Evolutionary conservation across 106 monocot genomes (phyloP).

Genomic region (Allium fistulosum): DNA sequence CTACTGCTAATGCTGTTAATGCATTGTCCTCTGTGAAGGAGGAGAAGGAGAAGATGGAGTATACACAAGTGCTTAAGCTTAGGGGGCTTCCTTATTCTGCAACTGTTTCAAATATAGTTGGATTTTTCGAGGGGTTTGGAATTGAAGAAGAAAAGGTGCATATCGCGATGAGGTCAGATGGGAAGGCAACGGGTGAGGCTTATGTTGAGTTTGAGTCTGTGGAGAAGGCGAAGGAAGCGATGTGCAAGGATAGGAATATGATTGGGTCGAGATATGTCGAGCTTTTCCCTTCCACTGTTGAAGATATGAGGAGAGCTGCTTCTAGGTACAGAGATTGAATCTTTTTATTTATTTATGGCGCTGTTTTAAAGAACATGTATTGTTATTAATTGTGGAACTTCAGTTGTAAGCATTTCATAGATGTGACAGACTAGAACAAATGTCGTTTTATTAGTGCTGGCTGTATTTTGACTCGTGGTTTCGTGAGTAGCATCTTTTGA

Average conservation of each 20-base stretch:
- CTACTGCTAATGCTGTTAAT: not conserved
- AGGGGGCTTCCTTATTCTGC: conserved; percentile 86
- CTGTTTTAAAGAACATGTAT: too few relatives aligned
- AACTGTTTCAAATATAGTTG: conserved; percentile 48
- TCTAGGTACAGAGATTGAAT: conserved; percentile 16
- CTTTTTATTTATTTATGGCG: not conserved
- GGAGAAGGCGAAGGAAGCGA: conserved; percentile 67
- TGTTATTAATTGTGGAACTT: too few relatives aligned
- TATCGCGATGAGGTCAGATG: conserved; percentile 53
- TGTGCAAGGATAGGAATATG: conserved; percentile 86
- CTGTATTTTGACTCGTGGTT: too few relatives aligned
- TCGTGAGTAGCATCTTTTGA: too few relatives aligned
- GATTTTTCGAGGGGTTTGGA: conserved; percentile 67
- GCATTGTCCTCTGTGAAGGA: conserved; percentile 4
- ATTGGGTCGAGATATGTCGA: conserved; percentile 92
- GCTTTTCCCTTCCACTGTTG: conserved; percentile 71
- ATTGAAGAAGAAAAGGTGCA: conserved; percentile 54
- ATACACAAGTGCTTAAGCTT: conserved; percentile 79
- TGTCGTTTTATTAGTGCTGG: too few relatives aligned
- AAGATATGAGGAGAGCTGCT: conserved; percentile 58
- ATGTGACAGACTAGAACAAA: too few relatives aligned
- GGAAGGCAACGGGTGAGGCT: conserved; percentile 87
- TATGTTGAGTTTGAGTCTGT: conserved; percentile 58
- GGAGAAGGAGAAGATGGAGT: conserved; percentile 48
- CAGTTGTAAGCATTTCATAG: too few relatives aligned